A percentile compares a stretch with the other conserved stretches of the same genome.
phyloP scores from a whole-genome alignment of 1,284 basidiomycete species.

The Sutorius eximius region DNA sequence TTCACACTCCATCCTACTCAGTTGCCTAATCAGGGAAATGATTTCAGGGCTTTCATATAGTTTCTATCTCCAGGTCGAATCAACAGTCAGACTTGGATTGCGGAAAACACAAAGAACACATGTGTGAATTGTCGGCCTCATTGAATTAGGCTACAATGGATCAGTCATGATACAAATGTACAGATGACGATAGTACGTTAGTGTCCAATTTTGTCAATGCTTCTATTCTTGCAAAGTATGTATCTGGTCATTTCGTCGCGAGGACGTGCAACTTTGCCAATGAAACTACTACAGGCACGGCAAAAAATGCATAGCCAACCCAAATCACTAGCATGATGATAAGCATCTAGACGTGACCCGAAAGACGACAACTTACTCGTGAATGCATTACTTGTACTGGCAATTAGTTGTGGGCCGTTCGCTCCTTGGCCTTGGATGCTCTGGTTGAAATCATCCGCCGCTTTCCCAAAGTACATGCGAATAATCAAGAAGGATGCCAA shows the following conservation, averaged over 20 bases:
- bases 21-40: background rate
- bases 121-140: background rate
- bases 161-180: constrained; percentile 4
- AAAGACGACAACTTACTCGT: constrained; percentile 53
- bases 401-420: constrained; percentile 58
- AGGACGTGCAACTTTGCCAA: constrained; percentile 69
- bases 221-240: background rate
- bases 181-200: background rate
- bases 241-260: constrained; percentile 38
- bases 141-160: background rate
- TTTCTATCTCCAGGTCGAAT: background rate
- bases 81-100: background rate
- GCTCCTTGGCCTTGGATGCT: constrained; percentile 53
- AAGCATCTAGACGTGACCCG: constrained; percentile 4
- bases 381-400: constrained; percentile 69
- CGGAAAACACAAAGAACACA: background rate
- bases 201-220: constrained; percentile 3
- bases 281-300: constrained; percentile 66
- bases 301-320: constrained; percentile 74
- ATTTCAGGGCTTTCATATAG: background rate
- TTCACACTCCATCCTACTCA: background rate
- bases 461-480: constrained; percentile 80
- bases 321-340: constrained; percentile 57
- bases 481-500: constrained; percentile 68
- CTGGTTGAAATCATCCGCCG: constrained; percentile 72